A percentile compares a stretch with the other conserved stretches of the same genome.
Evolutionary conservation across 345 rosid species (phyloP).

Genomic region (Lepidium didymum): DNA sequence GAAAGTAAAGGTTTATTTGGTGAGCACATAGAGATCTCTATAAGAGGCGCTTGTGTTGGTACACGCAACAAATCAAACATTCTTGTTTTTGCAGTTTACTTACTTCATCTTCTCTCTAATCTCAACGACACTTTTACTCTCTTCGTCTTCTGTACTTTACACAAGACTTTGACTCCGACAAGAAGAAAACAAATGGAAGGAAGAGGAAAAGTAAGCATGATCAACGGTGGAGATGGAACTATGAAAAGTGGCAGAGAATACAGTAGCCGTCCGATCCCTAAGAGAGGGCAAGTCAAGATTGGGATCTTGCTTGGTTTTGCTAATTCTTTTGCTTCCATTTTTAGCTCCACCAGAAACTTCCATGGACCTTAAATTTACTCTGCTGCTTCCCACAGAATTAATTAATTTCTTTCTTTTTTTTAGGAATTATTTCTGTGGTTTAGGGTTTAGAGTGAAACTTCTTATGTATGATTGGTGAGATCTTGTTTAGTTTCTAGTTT

Average conservation of each 20-base stretch:
- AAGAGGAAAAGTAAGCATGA: conserved; percentile 17
- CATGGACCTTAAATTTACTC: conserved; percentile 2
- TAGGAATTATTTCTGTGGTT: neutral
- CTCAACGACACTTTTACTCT: neutral
- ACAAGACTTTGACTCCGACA: conserved; percentile 1
- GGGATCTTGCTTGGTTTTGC: conserved; percentile 52
- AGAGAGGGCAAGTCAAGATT: conserved; percentile 72
- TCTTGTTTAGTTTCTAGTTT: conserved; percentile 13
- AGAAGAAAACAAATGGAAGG: conserved; percentile 35
- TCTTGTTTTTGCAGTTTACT: neutral
- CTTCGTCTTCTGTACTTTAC: neutral
- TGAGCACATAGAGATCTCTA: neutral
- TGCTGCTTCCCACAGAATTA: conserved; percentile 18
- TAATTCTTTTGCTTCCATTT: conserved; percentile 51
- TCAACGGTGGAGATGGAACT: conserved; percentile 25
- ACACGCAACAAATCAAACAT: conserved; percentile 12
- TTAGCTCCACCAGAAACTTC: conserved; percentile 22
- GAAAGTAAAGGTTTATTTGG: neutral
- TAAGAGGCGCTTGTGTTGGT: neutral
- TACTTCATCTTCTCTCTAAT: neutral
- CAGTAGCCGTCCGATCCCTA: conserved; percentile 55
- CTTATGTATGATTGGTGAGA: neutral
- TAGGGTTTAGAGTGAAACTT: neutral
- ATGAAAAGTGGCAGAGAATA: conserved; percentile 15
- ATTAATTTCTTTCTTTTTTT: neutral